Evolutionary conservation across 1,139 yeast species (phyloP).

Genomic region (Saccharomyces hybrid): DNA sequence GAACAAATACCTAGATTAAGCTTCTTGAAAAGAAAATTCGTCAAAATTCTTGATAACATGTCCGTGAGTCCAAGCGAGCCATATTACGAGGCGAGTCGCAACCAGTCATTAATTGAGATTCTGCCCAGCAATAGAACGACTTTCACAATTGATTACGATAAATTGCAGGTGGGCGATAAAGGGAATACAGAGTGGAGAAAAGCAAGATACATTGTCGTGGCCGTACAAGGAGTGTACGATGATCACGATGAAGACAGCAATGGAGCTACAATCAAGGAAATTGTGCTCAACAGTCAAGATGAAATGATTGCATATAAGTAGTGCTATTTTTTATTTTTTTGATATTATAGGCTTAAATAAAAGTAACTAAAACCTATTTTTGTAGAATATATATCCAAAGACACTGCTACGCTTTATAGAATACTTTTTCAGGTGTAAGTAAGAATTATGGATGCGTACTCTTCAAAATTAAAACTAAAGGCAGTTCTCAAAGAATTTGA

Average conservation of each 20-base stretch:
- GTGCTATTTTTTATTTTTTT: not conserved
- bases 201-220: conserved; percentile 43
- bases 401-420: not conserved
- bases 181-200: conserved; percentile 16
- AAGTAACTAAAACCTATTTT: not conserved
- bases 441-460: no score
- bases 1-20: conserved; percentile 20
- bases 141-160: conserved; percentile 33
- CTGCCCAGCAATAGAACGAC: conserved; percentile 44
- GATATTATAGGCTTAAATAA: not conserved
- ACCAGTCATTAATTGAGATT: conserved; percentile 34
- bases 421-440: not conserved
- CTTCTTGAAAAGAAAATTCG: conserved; percentile 32
- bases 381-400: not conserved
- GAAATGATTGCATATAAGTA: conserved; percentile 1
- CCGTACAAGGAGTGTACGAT: conserved; percentile 43
- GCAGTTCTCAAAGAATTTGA: no score
- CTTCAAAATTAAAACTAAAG: no score
- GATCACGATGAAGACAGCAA: conserved; percentile 35
- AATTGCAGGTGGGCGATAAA: conserved; percentile 7
- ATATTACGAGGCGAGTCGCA: conserved; percentile 33
- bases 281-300: conserved; percentile 34
- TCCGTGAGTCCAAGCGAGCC: conserved; percentile 41
- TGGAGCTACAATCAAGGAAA: conserved; percentile 55
- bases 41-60: conserved; percentile 32